These are phyloP conservation scores for Citrullus amarus DNA, from an alignment of 306 rosid genomes.

Conservation along the genomic window DNA sequence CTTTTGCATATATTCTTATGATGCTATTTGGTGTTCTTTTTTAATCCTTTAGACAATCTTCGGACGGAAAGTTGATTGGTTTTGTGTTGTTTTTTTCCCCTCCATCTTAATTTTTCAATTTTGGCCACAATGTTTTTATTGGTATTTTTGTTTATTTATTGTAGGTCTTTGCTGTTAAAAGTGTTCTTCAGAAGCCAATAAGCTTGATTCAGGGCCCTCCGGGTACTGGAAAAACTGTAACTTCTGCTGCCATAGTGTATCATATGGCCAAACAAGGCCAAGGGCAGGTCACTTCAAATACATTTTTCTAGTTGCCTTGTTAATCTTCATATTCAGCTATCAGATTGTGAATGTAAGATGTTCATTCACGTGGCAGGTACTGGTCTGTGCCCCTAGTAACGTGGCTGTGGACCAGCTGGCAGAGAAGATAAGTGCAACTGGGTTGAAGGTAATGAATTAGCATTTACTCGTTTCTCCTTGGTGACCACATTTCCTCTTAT, in stretches of 20 bases:
- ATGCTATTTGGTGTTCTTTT: background rate
- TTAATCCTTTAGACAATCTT: background rate
- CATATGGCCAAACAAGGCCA: constrained; percentile 99
- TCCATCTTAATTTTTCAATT: too few relatives aligned
- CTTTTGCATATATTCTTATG: background rate
- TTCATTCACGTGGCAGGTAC: constrained; percentile 38
- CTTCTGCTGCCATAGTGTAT: constrained; percentile 97
- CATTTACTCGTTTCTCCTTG: background rate
- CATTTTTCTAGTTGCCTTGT: background rate
- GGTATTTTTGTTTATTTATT: background rate
- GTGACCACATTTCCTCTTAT: background rate
- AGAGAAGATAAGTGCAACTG: constrained; percentile 96
- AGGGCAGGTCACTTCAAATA: constrained; percentile 52
- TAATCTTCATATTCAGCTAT: background rate
- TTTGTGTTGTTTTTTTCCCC: too few relatives aligned
- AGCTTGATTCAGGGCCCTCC: constrained; percentile 99
- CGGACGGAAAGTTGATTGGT: background rate
- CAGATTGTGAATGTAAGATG: background rate
- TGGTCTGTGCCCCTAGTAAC: constrained; percentile 99
- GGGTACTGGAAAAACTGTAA: constrained; percentile 97
- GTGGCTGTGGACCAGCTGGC: constrained; percentile 98
- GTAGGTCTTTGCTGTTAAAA: constrained; percentile 94
- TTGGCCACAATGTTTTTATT: background rate
- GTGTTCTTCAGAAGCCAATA: constrained; percentile 97
- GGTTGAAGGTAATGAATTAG: constrained; percentile 62